These are phyloP conservation scores for Penicillium capsulatum DNA, from an alignment of 2,329 filamentous ascomycete species.

Conservation along the genomic window DNA sequence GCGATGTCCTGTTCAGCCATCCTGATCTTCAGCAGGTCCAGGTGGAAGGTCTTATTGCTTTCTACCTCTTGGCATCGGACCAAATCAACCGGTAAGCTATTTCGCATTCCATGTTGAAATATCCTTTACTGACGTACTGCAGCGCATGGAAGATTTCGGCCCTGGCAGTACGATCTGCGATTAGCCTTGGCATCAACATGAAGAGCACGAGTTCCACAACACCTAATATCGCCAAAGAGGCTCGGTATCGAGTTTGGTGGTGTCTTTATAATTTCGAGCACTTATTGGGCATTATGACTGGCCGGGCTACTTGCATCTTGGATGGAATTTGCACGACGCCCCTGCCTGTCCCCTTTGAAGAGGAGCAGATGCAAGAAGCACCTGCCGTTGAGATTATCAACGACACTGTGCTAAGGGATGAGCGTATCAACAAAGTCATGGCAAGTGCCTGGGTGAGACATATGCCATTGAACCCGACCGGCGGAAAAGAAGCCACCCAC, in stretches of 20 bases:
- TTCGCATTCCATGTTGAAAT: background rate
- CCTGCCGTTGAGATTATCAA: slow-evolving; percentile 33
- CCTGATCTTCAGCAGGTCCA: slow-evolving; percentile 47
- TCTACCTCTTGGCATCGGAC: slow-evolving; percentile 41
- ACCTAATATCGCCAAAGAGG: slow-evolving; percentile 40
- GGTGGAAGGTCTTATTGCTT: slow-evolving; percentile 42
- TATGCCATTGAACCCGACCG: slow-evolving; percentile 30
- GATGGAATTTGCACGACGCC: slow-evolving; percentile 44
- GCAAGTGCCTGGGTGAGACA: slow-evolving; percentile 31
- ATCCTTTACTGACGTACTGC: background rate
- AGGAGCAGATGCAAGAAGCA: slow-evolving; percentile 36
- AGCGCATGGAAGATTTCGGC: slow-evolving; percentile 44
- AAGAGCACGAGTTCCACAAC: slow-evolving; percentile 39
- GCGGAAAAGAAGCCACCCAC: slow-evolving; percentile 23
- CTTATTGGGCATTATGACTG: slow-evolving; percentile 45
- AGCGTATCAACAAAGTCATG: slow-evolving; percentile 28
- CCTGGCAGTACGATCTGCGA: slow-evolving; percentile 42
- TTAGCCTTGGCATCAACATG: slow-evolving; percentile 45
- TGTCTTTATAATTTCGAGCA: slow-evolving; percentile 45
- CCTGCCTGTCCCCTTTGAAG: slow-evolving; percentile 41
- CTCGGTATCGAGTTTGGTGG: slow-evolving; percentile 47
- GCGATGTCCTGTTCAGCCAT: slow-evolving; percentile 41
- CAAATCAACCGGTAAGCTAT: slow-evolving; percentile 44
- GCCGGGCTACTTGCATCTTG: slow-evolving; percentile 41
- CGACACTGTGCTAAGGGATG: slow-evolving; percentile 29